Conservation (phyloP, 148 eudicot genomes). For the Chenopodium berlandieri region DNA sequence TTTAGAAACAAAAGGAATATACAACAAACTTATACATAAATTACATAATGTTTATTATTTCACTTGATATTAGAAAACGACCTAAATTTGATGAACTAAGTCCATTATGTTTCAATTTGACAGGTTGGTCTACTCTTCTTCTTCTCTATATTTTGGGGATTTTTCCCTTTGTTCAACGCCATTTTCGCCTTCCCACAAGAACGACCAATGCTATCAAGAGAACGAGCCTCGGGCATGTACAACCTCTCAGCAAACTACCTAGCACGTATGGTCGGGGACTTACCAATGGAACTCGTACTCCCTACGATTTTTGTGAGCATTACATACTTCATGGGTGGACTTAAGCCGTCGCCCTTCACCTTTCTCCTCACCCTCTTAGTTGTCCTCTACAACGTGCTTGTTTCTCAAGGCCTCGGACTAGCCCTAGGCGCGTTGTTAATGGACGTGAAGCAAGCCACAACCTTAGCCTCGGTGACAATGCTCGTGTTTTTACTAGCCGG, state of each 20-base stretch:
- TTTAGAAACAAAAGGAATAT: too few relatives aligned
- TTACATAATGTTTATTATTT: too few relatives aligned
- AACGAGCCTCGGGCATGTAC: slow-evolving; percentile 76
- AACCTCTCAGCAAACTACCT: slow-evolving; percentile 79
- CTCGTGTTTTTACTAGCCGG: slow-evolving; percentile 69
- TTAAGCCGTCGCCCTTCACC: slow-evolving; percentile 52
- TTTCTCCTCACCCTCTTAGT: slow-evolving; percentile 54
- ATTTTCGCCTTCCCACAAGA: slow-evolving; percentile 87
- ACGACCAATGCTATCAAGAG: slow-evolving; percentile 60
- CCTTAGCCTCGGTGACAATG: slow-evolving; percentile 76
- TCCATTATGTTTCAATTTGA: background rate
- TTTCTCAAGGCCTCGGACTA: slow-evolving; percentile 81
- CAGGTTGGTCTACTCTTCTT: slow-evolving; percentile 88
- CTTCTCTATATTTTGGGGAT: slow-evolving; percentile 93
- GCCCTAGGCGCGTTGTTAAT: slow-evolving; percentile 82
- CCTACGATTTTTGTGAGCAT: slow-evolving; percentile 66
- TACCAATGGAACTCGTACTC: slow-evolving; percentile 88
- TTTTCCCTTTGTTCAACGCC: slow-evolving; percentile 80
- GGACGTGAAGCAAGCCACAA: slow-evolving; percentile 79
- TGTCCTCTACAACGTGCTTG: slow-evolving; percentile 69
- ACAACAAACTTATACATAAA: too few relatives aligned
- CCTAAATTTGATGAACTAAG: background rate
- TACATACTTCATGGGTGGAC: slow-evolving; percentile 87
- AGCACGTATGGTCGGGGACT: slow-evolving; percentile 68
- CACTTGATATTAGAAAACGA: too few relatives aligned